Evolutionary conservation across 2,329 filamentous ascomycete species (phyloP).

Genomic region (Fusarium camptoceras): DNA sequence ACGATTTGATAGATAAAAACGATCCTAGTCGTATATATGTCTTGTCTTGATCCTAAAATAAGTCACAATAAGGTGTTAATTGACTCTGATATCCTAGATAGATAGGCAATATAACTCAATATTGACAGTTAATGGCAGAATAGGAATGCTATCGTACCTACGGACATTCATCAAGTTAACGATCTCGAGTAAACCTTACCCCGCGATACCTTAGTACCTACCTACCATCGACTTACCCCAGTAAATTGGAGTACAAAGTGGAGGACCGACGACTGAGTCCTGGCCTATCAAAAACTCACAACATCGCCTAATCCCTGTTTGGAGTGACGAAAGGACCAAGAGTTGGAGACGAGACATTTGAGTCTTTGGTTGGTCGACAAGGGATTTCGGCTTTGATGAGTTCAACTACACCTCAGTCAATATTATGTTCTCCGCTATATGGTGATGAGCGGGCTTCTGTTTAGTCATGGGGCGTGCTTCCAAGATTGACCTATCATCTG

Average conservation of each 20-base stretch:
- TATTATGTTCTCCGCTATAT: not conserved
- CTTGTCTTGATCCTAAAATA: not conserved
- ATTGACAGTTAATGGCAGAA: not conserved
- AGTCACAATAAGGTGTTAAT: not conserved
- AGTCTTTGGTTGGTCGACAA: not conserved
- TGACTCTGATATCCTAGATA: not conserved
- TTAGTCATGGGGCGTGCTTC: not conserved
- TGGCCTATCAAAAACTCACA: slow-evolving; percentile 30
- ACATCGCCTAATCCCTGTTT: slow-evolving; percentile 28
- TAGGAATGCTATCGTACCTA: not conserved
- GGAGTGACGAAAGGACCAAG: slow-evolving; percentile 21
- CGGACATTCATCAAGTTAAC: not conserved
- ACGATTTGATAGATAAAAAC: not conserved
- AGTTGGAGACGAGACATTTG: slow-evolving; percentile 1
- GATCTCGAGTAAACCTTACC: slow-evolving; percentile 9
- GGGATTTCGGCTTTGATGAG: slow-evolving; percentile 3
- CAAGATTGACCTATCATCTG: not conserved
- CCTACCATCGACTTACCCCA: slow-evolving; percentile 1
- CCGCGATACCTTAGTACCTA: slow-evolving; percentile 29
- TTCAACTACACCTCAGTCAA: not conserved
- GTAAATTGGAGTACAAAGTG: slow-evolving; percentile 7
- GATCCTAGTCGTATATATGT: slow-evolving; percentile 7
- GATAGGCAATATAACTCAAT: not conserved
- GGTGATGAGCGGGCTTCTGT: not conserved
- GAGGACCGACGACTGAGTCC: not conserved